Evolutionary conservation across 345 rosid genomes (phyloP), one percentile per base, ranked within the genome.

Genomic region (Melaleuca alternifolia): DNA sequence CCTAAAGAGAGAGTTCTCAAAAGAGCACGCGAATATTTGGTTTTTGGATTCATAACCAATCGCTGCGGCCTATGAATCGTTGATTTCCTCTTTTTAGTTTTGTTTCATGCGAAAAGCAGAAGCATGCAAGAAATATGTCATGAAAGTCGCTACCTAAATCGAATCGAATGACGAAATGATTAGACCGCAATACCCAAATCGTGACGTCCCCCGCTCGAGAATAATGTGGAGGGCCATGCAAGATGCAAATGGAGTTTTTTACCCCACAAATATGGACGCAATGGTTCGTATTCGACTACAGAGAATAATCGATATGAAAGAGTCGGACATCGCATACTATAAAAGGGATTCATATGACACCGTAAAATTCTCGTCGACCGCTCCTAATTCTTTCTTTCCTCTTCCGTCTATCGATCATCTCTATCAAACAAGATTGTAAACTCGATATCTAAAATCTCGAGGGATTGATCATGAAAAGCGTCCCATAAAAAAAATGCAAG

Each of bases 321-420:
- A 1, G 77, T 8, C 24, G 6, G 3, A 65, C 4, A 33, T 33
- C 3, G 2, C 46, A 33, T 8, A 1, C 33, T 15, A 4, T 0
- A 0, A 71, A 18, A 71, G 48, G 13, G 13, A 18, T 37, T 71
- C 11, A 71, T 41, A 18, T 1, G 7, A 37, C 79, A 16, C 9
- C 12, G 37, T 10, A 41, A 8, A 3, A 18, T 37, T 1, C 13
- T 0, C 1, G 0, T 2, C 0, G 0, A 37, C 37, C 26, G 18
- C 81, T 71, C 23, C 7, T 71, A 71, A 8, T 21, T 13, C 4
- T 3, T 18, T 33, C 6, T 71, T 37, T 71, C 2, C 12, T 41
- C 18, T 37, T 2, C 24, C 79, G 9, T 33, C 48, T 41, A 41
- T 41, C 41, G 37, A 71, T 71, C 48, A 20, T 37, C 48, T 71